Conservation (phyloP, 164 flowering plant genomes). For the Buxus sempervirens region DNA sequence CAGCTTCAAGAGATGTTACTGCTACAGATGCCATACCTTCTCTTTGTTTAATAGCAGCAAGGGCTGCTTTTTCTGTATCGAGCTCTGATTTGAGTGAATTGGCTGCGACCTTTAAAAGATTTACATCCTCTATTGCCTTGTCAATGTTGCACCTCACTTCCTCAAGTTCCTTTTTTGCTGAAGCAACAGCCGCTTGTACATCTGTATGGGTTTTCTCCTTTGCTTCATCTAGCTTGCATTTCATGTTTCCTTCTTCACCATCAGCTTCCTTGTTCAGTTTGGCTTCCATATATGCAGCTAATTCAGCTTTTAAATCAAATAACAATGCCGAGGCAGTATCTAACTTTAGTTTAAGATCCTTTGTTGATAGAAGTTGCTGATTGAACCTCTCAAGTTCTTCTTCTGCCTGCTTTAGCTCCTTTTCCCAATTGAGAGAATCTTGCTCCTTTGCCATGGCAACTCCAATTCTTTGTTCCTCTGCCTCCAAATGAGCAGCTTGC, state of each 20-base stretch:
- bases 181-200: conserved; percentile 50
- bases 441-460: conserved; percentile 80
- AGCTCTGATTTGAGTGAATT: conserved; percentile 62
- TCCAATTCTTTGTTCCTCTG: conserved; percentile 83
- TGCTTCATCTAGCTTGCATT: conserved; percentile 24
- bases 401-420: conserved; percentile 77
- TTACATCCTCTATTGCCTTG: conserved; percentile 66
- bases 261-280: conserved; percentile 41
- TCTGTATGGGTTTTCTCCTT: conserved; percentile 38
- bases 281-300: conserved; percentile 76
- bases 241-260: conserved; percentile 17
- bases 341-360: conserved; percentile 62
- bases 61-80: conserved; percentile 61
- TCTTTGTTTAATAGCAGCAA: conserved; percentile 56
- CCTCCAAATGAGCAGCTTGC: conserved; percentile 81
- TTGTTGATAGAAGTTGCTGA: conserved; percentile 43
- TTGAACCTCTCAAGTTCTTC: conserved; percentile 59
- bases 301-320: conserved; percentile 57
- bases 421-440: conserved; percentile 65
- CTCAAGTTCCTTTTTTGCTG: conserved; percentile 71
- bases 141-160: conserved; percentile 70
- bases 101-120: conserved; percentile 64
- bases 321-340: conserved; percentile 62
- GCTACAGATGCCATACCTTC: conserved; percentile 86
- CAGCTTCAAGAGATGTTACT: conserved; percentile 82